Base-by-base conservation (phyloP, 768 basidiomycete genomes). In the Lactarius psammicola region DNA sequence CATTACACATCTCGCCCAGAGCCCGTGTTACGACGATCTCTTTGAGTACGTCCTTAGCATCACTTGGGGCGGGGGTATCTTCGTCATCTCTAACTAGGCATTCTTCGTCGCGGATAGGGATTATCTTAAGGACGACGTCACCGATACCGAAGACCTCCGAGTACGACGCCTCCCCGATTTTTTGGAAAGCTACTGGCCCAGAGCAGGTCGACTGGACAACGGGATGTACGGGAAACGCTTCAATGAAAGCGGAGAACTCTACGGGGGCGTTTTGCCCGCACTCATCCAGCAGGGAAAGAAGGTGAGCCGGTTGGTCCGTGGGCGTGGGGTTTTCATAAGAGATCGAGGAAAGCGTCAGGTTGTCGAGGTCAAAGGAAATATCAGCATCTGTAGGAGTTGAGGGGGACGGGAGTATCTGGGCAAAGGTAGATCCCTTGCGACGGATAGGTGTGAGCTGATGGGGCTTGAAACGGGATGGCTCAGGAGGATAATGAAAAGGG, bases 121-220 rank as follows among this genome's bases (percentile, higher is more conserved):
- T 87, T 54, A 97, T 82, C 78, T 95, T 96, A 68, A 95, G 81
- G n/a, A 95, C 94, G 38, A 95, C 85, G 69, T 90, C 85, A 3
- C 89, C 89, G 59, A 95, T 88, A 9, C 90, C 90, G 75, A 93
- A 99, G 33, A 99, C 97, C 73, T 99, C 97, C 0, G 94, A 96
- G 76, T 90, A 99, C 57, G 91, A 93, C 8, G 97, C 97, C 78
- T 99, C 97, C 49, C 96, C 96, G 55, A 98, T 87, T 76, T 99
- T 99, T 69, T 77, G 80, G 76, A 94, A 94, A 7, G 63, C 75
- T 28, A 75, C 66, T 66, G 77, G 69, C 42, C 56, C 67, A 6
- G 59, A 69, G 34, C 70, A 68, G 11, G 73, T 72, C 51, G 76
- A 74, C 55, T 73, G 77, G n/a, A 90, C 82, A 61, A 90, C 79